Evolutionary conservation across 192 early-diverging fungal species (phyloP).

Genomic region (Chytriomyces hyalinus): DNA sequence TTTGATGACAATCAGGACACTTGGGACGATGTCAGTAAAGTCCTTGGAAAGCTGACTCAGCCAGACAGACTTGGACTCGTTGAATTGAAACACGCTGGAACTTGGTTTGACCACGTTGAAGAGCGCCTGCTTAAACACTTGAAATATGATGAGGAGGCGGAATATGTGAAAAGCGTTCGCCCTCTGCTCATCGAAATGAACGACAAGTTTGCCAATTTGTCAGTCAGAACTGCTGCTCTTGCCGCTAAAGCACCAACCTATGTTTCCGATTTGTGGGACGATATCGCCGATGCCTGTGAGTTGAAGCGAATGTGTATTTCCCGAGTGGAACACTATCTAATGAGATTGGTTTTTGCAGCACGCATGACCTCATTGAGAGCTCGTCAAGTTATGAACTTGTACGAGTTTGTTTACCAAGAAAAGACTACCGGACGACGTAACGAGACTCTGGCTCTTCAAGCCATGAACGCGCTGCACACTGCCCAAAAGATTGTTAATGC

Average conservation of each 20-base stretch:
- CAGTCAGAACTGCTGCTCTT: slow-evolving; percentile 13
- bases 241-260: slow-evolving; percentile 20
- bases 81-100: slow-evolving; percentile 29
- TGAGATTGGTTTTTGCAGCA: not conserved
- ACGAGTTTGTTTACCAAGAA: slow-evolving; percentile 28
- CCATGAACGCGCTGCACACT: slow-evolving; percentile 9
- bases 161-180: slow-evolving; percentile 10
- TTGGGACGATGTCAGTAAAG: slow-evolving; percentile 35
- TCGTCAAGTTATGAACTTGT: slow-evolving; percentile 20
- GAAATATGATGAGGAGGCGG: not conserved
- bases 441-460: not conserved
- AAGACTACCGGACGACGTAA: slow-evolving; percentile 6
- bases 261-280: slow-evolving; percentile 33
- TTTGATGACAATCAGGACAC: slow-evolving; percentile 2
- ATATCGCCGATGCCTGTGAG: slow-evolving; percentile 20
- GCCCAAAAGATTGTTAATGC: slow-evolving; percentile 20
- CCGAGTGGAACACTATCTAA: not conserved
- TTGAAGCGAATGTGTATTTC: not conserved
- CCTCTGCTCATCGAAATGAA: slow-evolving; percentile 33
- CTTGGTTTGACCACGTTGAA: slow-evolving; percentile 10
- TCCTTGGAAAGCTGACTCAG: slow-evolving; percentile 33
- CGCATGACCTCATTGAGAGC: slow-evolving; percentile 37
- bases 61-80: slow-evolving; percentile 32
- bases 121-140: slow-evolving; percentile 10
- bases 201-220: slow-evolving; percentile 11